Evolutionary conservation across 768 basidiomycete genomes (phyloP), one percentile per base, ranked within the genome.

Genomic region (Gymnopilus junonius): DNA sequence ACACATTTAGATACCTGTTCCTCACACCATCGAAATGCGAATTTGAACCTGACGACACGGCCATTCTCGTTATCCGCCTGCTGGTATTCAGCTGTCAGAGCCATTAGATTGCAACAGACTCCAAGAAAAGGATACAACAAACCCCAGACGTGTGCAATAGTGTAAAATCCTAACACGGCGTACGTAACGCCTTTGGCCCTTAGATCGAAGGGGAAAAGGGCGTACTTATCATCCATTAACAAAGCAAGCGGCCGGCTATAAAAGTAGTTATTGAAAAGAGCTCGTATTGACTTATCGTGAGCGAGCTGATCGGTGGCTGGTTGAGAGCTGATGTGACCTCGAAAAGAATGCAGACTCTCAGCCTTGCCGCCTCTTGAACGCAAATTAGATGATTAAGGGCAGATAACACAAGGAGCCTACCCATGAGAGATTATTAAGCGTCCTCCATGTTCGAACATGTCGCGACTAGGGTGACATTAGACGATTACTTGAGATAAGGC

Each of bases 21-120:
- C 63, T 88, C 84, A 65, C 91, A 92, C 92, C 92, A 94, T 67
- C 90, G 89, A 66, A 94, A 94, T 4, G 89, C 87, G 68, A 94
- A 93, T 71, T 94, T 94, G 71, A 86, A 92, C 7, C 92, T 80
- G 12, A 92, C 82, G n/a, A 91, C 85, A n/a, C 75, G 77, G 11
- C 84, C 83, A 32, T 67, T 73, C 17, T 77, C 74, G 62, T 84
- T 86, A 10, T 73, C 74, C 6, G 84, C 76, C 1, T 80, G 68
- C 67, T 92, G 85, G 61, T 82, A 84, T 76, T 93, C 91, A 45
- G 90, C 91, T 91, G 59, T 7, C 51, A 25, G 42, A 37, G 17
- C 12, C 45, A 63, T 40, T 23, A 37, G 14, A 20, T 37, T 43
- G 32, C 15, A 7, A 34, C 15, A 11, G 17, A 11, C 17, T 37